Evolutionary conservation across 2,329 filamentous ascomycete genomes (phyloP).

Genomic region (Aureobasidium sp.): DNA sequence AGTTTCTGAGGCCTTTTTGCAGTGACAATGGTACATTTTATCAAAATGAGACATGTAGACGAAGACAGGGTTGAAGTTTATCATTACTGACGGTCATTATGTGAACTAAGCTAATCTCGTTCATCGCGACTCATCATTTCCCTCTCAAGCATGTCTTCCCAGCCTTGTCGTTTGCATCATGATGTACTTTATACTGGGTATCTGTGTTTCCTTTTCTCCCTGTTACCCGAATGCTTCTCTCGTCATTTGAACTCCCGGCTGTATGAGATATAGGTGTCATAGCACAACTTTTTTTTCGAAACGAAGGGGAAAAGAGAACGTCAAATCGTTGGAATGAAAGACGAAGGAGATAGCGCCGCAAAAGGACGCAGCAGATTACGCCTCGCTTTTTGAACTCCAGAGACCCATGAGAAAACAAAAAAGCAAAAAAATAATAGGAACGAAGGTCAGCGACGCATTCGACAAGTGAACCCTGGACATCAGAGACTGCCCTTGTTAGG

Average conservation of each 20-base stretch:
- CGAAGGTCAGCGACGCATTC: too few species aligned
- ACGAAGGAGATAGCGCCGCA: background rate
- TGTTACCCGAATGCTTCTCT: background rate
- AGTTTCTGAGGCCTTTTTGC: too few species aligned
- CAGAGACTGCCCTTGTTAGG: background rate
- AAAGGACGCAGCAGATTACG: background rate
- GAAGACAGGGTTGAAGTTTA: too few species aligned
- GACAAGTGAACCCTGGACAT: background rate
- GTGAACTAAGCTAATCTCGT: background rate
- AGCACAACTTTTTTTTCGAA: background rate
- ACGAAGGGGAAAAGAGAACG: too few species aligned
- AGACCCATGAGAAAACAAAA: background rate
- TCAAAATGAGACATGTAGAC: too few species aligned
- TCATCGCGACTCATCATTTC: background rate
- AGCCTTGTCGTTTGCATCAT: background rate
- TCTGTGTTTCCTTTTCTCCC: background rate
- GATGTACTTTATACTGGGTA: background rate
- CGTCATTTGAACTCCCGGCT: background rate
- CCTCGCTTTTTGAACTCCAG: conserved; percentile 2
- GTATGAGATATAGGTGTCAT: background rate
- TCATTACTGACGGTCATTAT: background rate
- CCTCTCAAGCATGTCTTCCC: background rate
- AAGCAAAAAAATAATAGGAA: background rate
- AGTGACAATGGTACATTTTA: too few species aligned
- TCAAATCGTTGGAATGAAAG: background rate